Conservation (phyloP, 2,329 filamentous ascomycete species). For the Colletotrichum agaves region DNA sequence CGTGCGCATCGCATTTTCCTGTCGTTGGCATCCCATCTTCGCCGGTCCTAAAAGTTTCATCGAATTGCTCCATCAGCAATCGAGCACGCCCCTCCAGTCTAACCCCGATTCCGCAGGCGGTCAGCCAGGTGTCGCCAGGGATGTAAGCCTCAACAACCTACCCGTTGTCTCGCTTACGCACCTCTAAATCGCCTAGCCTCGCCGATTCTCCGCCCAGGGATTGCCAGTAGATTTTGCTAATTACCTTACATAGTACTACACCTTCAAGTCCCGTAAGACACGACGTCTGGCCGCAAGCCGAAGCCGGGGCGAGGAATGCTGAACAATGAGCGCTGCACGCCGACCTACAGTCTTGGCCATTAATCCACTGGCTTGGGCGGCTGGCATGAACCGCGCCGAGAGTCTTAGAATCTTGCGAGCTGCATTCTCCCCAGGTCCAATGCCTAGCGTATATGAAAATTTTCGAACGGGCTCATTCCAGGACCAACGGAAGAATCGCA, state of each 20-base stretch:
- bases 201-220: slow-evolving; percentile 35
- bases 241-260: slow-evolving; percentile 6
- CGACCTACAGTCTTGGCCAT: not conserved
- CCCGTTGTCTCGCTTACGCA: slow-evolving; percentile 34
- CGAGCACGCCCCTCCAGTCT: slow-evolving; percentile 13
- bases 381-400: slow-evolving; percentile 22
- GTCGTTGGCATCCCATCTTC: slow-evolving; percentile 23
- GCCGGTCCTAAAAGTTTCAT: slow-evolving; percentile 23
- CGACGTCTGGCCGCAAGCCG: slow-evolving; percentile 10
- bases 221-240: slow-evolving; percentile 27
- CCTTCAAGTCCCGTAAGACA: not conserved
- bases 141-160: slow-evolving; percentile 38
- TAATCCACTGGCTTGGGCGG: slow-evolving; percentile 3
- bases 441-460: not conserved
- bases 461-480: slow-evolving; percentile 5
- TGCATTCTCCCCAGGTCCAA: slow-evolving; percentile 18
- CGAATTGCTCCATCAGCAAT: slow-evolving; percentile 5
- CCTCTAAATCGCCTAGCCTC: slow-evolving; percentile 36
- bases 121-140: slow-evolving; percentile 21
- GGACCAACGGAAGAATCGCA: not conserved
- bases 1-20: slow-evolving; percentile 8
- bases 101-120: slow-evolving; percentile 29
- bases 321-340: slow-evolving; percentile 6
- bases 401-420: slow-evolving; percentile 2
- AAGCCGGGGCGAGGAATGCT: slow-evolving; percentile 13